Base-by-base conservation (phyloP, 2,329 filamentous ascomycete species). In the Colletotrichum karsti region DNA sequence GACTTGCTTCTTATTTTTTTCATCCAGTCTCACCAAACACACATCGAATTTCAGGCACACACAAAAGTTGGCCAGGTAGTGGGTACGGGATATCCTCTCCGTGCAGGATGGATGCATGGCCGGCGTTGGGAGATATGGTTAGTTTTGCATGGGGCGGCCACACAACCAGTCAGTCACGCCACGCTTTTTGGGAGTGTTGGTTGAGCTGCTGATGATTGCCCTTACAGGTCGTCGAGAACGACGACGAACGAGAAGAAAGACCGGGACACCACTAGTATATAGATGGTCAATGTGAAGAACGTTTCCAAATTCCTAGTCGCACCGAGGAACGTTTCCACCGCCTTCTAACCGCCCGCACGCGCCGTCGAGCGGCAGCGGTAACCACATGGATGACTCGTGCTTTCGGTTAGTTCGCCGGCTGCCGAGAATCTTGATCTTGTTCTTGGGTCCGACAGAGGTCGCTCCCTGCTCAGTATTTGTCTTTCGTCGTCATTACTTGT, bases 121-220 rank as follows among this genome's bases (percentile, higher is more conserved):
- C 54, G 68, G 68, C 68, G 68, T 70, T 70, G 59, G 39, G 59
- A 63, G 51, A 67, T 55, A 42, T 64, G 64, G 64, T 69, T 63
- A 50, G 62, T 61, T 67, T 66, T 44, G 55, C 59, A 57, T 64
- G 67, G 58, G 51, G 39, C 63, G 42, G 41, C 63, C 30, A 44
- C 22, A 18, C 50, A 30, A 50, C 18, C 41, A 35, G 30, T 24
- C 57, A 48, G 51, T 37, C 50, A 62, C 50, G 42, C 26, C 42
- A 51, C 28, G 26, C 39, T 51, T 33, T 39, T 39, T 13, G 18
- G 22, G n/a, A n/a, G 48, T 54, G 22, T 26, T 48, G 63, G 56
- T 53, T 54, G 54, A 56, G 24, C 62, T 64, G 65, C 65, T 68
- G 58, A 59, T 30, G 35, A 46, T 18, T 9, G 24, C 24, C 18